Percentiles rank a stretch among this genome's conserved stretches.
Evolutionary conservation across 2,329 filamentous ascomycete species (phyloP).

Genomic region (Calonectria pteridis): DNA sequence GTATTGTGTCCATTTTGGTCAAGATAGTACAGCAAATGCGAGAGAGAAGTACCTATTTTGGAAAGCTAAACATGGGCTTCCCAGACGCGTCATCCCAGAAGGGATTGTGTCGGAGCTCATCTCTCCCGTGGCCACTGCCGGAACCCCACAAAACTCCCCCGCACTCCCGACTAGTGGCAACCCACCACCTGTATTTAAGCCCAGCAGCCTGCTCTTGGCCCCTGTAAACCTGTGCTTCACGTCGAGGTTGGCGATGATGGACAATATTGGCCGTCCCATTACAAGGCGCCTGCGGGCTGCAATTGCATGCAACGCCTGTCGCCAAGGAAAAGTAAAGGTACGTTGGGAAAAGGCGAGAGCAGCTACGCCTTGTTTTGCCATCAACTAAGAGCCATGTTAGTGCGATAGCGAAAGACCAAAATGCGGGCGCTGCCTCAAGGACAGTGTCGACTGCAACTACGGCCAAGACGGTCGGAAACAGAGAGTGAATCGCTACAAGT

Average conservation of each 20-base stretch:
- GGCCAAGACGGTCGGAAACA: constrained; percentile 2
- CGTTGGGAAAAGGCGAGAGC: background rate
- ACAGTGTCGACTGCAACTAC: background rate
- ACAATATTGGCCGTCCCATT: constrained; percentile 31
- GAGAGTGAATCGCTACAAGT: constrained; percentile 4
- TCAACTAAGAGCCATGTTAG: background rate
- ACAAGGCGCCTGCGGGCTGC: constrained; percentile 39
- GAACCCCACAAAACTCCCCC: constrained; percentile 6
- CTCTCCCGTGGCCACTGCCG: background rate
- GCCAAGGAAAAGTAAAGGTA: constrained; percentile 43
- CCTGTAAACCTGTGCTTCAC: background rate
- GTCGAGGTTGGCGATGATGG: constrained; percentile 17
- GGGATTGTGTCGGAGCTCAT: background rate
- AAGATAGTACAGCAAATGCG: no score
- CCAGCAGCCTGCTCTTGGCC: background rate
- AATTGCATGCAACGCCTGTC: constrained; percentile 39
- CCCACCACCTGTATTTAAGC: background rate
- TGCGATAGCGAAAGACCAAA: constrained; percentile 13
- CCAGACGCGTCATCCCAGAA: background rate
- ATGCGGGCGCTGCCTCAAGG: background rate
- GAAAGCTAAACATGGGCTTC: background rate
- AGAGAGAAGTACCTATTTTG: no score
- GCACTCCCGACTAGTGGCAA: background rate
- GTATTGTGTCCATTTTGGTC: no score
- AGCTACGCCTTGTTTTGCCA: background rate